Percentiles rank a stretch among this genome's conserved stretches.
These are phyloP conservation scores for Mediolabrus comicus DNA, from an alignment of 108 stramenopile species.

Conservation along the genomic window DNA sequence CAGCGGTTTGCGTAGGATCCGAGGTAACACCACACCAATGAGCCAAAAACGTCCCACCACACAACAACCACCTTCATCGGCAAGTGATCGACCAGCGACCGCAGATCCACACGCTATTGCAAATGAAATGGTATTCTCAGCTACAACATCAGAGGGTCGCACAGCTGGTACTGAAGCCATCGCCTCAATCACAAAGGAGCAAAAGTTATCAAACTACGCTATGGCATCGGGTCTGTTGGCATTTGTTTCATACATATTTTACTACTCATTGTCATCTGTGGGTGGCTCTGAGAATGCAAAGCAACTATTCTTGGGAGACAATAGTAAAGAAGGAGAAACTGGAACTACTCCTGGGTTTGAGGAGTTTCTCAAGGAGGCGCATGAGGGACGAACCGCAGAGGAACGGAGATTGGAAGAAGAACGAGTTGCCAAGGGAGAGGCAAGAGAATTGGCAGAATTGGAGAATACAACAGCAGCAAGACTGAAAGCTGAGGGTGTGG, in stretches of 20 bases:
- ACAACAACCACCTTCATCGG: conserved; percentile 3
- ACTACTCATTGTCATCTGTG: conserved; percentile 45
- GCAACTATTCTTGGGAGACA: conserved; percentile 11
- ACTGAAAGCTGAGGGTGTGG: conserved; percentile 14
- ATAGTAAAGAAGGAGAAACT: not conserved
- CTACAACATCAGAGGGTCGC: not conserved
- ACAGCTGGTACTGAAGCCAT: conserved; percentile 38
- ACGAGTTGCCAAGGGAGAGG: conserved; percentile 25
- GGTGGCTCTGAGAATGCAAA: conserved; percentile 38
- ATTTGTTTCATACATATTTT: conserved; percentile 47
- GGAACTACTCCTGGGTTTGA: conserved; percentile 32
- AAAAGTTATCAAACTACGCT: conserved; percentile 43
- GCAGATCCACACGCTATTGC: conserved; percentile 44
- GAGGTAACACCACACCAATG: not conserved
- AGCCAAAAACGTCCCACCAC: not conserved
- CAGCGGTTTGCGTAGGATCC: not conserved
- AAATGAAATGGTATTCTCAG: conserved; percentile 30
- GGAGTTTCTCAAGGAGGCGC: conserved; percentile 44
- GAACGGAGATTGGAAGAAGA: conserved; percentile 13
- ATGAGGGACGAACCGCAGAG: conserved; percentile 23
- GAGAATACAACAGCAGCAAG: conserved; percentile 29
- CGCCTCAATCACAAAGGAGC: conserved; percentile 27
- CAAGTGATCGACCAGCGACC: not conserved
- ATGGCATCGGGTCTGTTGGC: conserved; percentile 44
- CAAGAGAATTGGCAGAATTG: conserved; percentile 32